Percentiles rank a stretch among this genome's conserved stretches.
phyloP scores from a whole-genome alignment of 768 basidiomycete species.

The Amanita fuliginea region DNA sequence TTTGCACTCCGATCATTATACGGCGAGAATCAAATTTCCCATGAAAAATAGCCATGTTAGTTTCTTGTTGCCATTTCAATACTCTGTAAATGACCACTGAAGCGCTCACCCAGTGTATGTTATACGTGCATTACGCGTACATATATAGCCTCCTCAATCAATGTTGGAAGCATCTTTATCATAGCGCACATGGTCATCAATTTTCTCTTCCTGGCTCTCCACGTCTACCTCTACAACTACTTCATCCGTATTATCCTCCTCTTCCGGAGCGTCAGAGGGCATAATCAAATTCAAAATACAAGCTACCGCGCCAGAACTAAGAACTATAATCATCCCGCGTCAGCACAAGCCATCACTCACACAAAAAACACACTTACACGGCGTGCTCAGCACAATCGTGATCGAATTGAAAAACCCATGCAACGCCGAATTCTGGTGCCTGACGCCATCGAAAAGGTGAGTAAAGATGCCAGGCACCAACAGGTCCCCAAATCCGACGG shows the following conservation, averaged over 20 bases:
- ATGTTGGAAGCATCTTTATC: too few relatives aligned
- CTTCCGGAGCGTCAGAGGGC: not conserved
- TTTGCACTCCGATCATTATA: too few relatives aligned
- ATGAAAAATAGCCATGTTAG: too few relatives aligned
- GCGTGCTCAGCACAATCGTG: constrained; percentile 70
- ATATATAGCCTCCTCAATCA: too few relatives aligned
- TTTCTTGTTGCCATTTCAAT: too few relatives aligned
- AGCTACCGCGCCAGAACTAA: constrained; percentile 30
- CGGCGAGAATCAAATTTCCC: too few relatives aligned
- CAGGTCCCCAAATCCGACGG: constrained; percentile 63
- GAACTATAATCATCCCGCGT: constrained; percentile 23
- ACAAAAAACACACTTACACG: constrained; percentile 41
- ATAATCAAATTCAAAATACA: constrained; percentile 1
- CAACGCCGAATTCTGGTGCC: constrained; percentile 39
- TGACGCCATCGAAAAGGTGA: constrained; percentile 58
- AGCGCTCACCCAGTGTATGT: too few relatives aligned
- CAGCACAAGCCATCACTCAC: constrained; percentile 7
- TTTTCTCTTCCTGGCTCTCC: constrained; percentile 4
- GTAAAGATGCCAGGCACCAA: constrained; percentile 56
- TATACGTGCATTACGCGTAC: too few relatives aligned
- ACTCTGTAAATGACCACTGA: too few relatives aligned
- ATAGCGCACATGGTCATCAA: too few relatives aligned
- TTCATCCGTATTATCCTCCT: not conserved
- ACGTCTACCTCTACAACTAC: not conserved
- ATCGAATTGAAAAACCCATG: constrained; percentile 67